Evolutionary conservation across 1,284 basidiomycete species (phyloP).

Genomic region (Pseudozyma thailandica): DNA sequence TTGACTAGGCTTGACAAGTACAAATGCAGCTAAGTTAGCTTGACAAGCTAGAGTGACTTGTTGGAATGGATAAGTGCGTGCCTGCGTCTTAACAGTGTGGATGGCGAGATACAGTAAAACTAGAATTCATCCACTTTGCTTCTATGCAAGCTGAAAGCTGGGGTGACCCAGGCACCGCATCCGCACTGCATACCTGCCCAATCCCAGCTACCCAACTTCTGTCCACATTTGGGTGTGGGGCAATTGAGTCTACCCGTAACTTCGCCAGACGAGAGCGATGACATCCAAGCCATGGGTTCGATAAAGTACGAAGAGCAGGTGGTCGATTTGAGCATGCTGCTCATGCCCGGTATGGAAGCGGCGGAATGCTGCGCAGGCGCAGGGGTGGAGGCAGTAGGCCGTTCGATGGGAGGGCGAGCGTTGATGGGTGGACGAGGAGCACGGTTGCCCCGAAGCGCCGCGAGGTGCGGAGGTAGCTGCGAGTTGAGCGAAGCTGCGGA

Average conservation of each 20-base stretch:
- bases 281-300: slow-evolving; percentile 99
- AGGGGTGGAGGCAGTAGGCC: neutral
- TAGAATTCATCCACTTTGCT: slow-evolving; percentile 88
- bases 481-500: slow-evolving; percentile 51
- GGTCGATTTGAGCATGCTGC: slow-evolving; percentile 68
- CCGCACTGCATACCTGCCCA: slow-evolving; percentile 95
- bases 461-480: slow-evolving; percentile 56
- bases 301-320: slow-evolving; percentile 95
- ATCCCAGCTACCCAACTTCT: slow-evolving; percentile 93
- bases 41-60: no score
- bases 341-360: no score
- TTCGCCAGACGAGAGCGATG: slow-evolving; percentile 78
- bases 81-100: no score
- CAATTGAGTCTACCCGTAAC: slow-evolving; percentile 88
- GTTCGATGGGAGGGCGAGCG: neutral
- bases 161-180: slow-evolving; percentile 71
- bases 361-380: neutral
- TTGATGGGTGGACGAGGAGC: slow-evolving; percentile 4
- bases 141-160: slow-evolving; percentile 89
- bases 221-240: slow-evolving; percentile 86
- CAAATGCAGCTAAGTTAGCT: no score
- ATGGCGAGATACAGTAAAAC: no score
- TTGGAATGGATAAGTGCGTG: no score
- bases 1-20: no score
- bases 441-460: slow-evolving; percentile 49